Percentiles rank a stretch among this genome's conserved stretches.
phyloP scores from a whole-genome alignment of 2,329 filamentous ascomycete genomes.

The Colletotrichum sp. region DNA sequence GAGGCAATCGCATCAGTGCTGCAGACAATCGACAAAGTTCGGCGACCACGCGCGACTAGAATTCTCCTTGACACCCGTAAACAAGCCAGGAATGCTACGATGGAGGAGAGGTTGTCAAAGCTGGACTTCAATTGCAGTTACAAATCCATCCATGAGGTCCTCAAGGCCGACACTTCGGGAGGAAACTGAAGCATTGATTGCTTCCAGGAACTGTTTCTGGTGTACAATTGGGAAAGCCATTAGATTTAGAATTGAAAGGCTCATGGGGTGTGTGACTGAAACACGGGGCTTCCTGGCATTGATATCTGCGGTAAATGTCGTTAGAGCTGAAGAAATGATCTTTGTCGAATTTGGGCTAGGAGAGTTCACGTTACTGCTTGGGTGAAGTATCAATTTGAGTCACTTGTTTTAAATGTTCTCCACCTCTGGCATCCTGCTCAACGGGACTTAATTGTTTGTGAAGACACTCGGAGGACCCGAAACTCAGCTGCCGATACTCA shows the following conservation, averaged over 20 bases:
- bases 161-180: background rate
- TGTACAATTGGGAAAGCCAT: background rate
- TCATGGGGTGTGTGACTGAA: too few relatives aligned
- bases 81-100: background rate
- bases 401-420: rapidly evolving
- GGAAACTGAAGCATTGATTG: background rate
- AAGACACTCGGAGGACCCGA: too few relatives aligned
- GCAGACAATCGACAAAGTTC: background rate
- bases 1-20: background rate
- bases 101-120: background rate
- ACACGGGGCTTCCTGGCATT: too few relatives aligned
- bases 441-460: background rate
- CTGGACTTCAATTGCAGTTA: background rate
- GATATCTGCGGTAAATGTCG: too few relatives aligned
- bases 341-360: background rate
- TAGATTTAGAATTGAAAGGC: background rate
- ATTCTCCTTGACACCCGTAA: background rate
- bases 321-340: background rate
- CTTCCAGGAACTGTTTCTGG: background rate
- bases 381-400: background rate
- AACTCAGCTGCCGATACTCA: background rate
- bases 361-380: background rate
- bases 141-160: background rate
- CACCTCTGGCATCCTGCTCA: background rate
- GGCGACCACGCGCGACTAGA: background rate